These are phyloP conservation scores for Fremontodendron californicum DNA, from an alignment of 345 rosid genomes.

Conservation along the genomic window DNA sequence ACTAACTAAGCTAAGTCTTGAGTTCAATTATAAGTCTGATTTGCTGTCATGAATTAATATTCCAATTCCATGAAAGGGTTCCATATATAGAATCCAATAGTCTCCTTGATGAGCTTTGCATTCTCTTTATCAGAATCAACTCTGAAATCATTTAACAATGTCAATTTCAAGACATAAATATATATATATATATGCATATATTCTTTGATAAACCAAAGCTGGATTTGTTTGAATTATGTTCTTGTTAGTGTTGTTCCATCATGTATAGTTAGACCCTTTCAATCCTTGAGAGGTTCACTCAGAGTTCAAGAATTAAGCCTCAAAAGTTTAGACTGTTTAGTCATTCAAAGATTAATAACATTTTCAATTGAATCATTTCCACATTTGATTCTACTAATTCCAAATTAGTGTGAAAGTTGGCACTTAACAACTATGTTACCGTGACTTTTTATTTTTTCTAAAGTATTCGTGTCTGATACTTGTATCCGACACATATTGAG, in stretches of 20 bases:
- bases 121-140: background rate
- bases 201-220: background rate
- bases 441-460: too few species aligned
- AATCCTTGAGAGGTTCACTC: background rate
- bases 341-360: background rate
- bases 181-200: background rate
- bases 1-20: too few species aligned
- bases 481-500: too few species aligned
- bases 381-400: background rate
- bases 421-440: background rate
- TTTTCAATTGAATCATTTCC: too few species aligned
- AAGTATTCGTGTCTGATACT: too few species aligned
- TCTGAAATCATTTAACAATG: background rate
- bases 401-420: background rate
- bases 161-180: background rate
- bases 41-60: background rate
- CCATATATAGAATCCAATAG: too few species aligned
- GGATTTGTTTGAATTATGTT: background rate
- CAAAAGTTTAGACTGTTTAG: background rate
- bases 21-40: background rate
- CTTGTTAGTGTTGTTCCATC: background rate
- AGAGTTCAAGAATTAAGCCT: background rate
- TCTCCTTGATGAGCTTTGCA: background rate
- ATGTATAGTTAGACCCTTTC: background rate
- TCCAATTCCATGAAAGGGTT: too few species aligned